Evolutionary conservation across 2,329 filamentous ascomycete genomes (phyloP).

Genomic region (Orbilia blumenaviensis): DNA sequence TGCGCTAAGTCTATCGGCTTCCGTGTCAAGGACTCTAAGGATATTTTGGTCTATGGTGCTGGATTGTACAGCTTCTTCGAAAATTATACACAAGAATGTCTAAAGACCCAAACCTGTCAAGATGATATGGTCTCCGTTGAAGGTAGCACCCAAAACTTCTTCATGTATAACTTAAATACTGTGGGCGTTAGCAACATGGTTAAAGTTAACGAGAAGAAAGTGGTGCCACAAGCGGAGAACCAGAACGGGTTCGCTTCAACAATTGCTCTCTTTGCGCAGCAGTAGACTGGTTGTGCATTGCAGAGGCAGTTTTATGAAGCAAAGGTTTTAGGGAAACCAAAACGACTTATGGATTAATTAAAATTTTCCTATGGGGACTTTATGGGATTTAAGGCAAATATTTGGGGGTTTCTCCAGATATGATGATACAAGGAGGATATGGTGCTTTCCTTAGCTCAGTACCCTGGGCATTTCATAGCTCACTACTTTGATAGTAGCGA

Average conservation of each 20-base stretch:
- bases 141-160: conserved; percentile 59
- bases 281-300: conserved; percentile 37
- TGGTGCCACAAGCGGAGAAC: conserved; percentile 41
- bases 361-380: not conserved
- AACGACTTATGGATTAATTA: not conserved
- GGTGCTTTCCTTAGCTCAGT: not conserved
- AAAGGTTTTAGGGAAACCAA: not conserved
- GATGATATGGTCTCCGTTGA: conserved; percentile 57
- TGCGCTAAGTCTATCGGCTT: conserved; percentile 73
- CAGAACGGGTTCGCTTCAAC: conserved; percentile 50
- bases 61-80: conserved; percentile 76
- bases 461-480: not conserved
- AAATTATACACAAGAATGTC: conserved; percentile 65
- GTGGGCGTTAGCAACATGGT: conserved; percentile 60
- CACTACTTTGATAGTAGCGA: conserved; percentile 34
- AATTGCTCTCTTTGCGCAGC: conserved; percentile 49
- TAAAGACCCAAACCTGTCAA: conserved; percentile 56
- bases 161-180: conserved; percentile 64
- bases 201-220: conserved; percentile 30
- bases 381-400: not conserved
- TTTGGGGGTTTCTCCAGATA: not conserved
- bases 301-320: conserved; percentile 29
- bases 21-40: conserved; percentile 68
- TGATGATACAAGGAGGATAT: not conserved
- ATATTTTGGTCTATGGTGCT: conserved; percentile 70